These are phyloP conservation scores for Biscogniauxia marginata DNA, from an alignment of 2,329 filamentous ascomycete species.

Conservation along the genomic window DNA sequence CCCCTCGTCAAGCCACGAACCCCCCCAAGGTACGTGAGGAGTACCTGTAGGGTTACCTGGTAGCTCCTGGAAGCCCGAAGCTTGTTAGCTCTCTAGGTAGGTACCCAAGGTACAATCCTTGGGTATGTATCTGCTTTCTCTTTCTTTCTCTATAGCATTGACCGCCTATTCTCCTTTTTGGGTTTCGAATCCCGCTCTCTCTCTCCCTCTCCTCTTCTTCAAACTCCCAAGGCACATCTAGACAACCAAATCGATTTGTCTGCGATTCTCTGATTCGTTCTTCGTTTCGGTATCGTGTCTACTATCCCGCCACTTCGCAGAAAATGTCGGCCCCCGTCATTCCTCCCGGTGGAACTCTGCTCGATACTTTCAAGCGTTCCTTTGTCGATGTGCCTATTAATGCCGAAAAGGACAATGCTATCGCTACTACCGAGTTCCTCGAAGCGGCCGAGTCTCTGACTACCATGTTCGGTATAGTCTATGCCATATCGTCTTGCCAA, in stretches of 20 bases:
- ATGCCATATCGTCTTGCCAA: background rate
- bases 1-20: too few species aligned
- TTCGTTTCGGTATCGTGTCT: background rate
- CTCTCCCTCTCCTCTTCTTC: background rate
- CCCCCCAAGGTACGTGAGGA: too few species aligned
- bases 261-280: background rate
- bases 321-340: conserved; percentile 51
- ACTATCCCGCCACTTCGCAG: background rate
- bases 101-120: too few species aligned
- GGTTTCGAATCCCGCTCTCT: background rate
- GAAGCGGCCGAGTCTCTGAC: conserved; percentile 85
- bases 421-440: conserved; percentile 84
- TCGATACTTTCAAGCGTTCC: conserved; percentile 79
- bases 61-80: too few species aligned
- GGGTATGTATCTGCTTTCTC: too few species aligned
- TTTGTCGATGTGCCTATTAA: conserved; percentile 82
- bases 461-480: conserved; percentile 72
- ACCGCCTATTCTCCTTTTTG: background rate
- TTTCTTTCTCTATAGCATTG: background rate
- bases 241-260: background rate
- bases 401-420: conserved; percentile 69
- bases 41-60: too few species aligned
- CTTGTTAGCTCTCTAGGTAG: too few species aligned
- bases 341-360: conserved; percentile 72
- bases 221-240: background rate